Conservation (phyloP, 176 grass and related monocot species). For the Aegilops umbellulata region DNA sequence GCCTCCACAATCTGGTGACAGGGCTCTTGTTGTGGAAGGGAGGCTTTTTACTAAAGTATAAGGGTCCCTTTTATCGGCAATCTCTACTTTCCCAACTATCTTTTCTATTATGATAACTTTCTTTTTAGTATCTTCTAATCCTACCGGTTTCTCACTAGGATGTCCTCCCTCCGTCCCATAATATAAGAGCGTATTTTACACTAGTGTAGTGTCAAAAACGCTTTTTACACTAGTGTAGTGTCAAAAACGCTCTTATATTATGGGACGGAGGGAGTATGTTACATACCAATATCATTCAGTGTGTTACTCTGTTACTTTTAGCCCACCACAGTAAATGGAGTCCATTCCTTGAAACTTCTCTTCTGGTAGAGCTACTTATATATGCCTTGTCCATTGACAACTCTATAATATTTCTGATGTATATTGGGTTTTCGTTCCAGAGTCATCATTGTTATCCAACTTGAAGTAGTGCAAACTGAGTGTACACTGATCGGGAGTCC, state of each 20-base stretch:
- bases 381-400: conserved; percentile 8
- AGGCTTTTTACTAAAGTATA: neutral
- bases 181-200: too few species aligned
- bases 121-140: neutral
- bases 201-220: too few species aligned
- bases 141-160: too few species aligned
- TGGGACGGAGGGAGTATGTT: too few species aligned
- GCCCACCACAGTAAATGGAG: neutral
- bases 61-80: neutral
- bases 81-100: neutral
- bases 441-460: conserved; percentile 66
- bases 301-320: neutral
- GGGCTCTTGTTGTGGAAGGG: neutral
- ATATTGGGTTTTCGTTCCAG: conserved; percentile 29
- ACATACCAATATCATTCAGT: too few species aligned
- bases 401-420: conserved; percentile 9
- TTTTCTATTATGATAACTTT: neutral
- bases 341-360: neutral
- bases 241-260: too few species aligned
- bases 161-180: too few species aligned
- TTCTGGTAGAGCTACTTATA: conserved; percentile 2
- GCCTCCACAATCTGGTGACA: neutral
- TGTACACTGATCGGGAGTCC: conserved; percentile 49
- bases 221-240: too few species aligned
- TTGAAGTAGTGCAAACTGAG: conserved; percentile 61